phyloP scores from a whole-genome alignment of 1,284 basidiomycete genomes.

The Ganoderma leucocontextum region DNA sequence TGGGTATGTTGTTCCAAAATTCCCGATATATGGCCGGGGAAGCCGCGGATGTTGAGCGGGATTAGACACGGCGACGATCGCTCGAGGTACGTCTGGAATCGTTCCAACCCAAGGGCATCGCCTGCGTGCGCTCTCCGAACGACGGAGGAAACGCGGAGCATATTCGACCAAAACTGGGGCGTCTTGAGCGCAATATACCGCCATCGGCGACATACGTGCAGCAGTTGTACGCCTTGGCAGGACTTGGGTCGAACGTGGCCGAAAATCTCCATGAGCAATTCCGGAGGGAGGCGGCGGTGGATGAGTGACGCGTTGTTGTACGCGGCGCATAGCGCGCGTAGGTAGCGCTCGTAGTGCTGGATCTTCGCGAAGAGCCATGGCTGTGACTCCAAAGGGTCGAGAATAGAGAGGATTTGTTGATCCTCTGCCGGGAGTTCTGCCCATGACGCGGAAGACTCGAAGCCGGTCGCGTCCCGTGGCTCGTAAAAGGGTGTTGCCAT shows the following conservation, averaged over 20 bases:
- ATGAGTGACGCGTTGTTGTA: slow-evolving; percentile 16
- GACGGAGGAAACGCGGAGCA: slow-evolving; percentile 14
- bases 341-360: slow-evolving; percentile 12
- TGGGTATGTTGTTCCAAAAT: slow-evolving; percentile 8
- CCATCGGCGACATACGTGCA: slow-evolving; percentile 20
- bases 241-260: slow-evolving; percentile 3
- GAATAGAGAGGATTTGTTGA: not conserved
- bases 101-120: not conserved
- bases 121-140: not conserved
- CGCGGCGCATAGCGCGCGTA: slow-evolving; percentile 1
- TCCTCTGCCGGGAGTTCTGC: slow-evolving; percentile 7
- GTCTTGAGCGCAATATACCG: slow-evolving; percentile 14
- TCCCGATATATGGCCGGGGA: not conserved
- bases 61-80: slow-evolving; percentile 12
- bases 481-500: not conserved
- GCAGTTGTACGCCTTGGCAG: slow-evolving; percentile 7
- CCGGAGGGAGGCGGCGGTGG: slow-evolving; percentile 20
- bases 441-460: slow-evolving; percentile 2
- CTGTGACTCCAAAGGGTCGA: slow-evolving; percentile 1
- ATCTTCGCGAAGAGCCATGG: slow-evolving; percentile 12
- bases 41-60: slow-evolving; percentile 4
- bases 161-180: slow-evolving; percentile 20
- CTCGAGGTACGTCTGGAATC: slow-evolving; percentile 10
- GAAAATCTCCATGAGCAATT: slow-evolving; percentile 24
- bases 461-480: not conserved